Evolutionary conservation across 164 flowering plant genomes (phyloP).

Genomic region (Annona squamosa): DNA sequence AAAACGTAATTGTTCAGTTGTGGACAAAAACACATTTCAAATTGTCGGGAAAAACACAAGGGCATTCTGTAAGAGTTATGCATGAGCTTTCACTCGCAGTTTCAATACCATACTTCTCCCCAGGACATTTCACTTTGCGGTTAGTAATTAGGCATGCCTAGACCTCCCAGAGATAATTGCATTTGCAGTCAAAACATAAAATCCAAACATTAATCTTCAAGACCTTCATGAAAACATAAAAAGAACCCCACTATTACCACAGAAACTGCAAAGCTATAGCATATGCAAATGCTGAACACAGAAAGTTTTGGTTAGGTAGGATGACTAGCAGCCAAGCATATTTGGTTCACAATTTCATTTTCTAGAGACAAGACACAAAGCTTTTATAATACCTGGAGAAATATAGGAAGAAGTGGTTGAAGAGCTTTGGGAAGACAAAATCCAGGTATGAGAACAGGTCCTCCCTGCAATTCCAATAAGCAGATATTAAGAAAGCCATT

Average conservation of each 20-base stretch:
- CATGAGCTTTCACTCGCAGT: too few relatives aligned
- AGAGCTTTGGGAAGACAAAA: constrained; percentile 94
- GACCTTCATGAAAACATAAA: not conserved
- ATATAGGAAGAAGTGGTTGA: constrained; percentile 89
- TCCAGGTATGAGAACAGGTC: constrained; percentile 84
- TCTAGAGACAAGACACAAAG: not conserved
- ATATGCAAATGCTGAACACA: not conserved
- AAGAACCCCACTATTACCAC: not conserved
- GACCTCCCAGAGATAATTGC: too few relatives aligned
- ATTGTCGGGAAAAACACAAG: too few relatives aligned
- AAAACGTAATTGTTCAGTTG: too few relatives aligned
- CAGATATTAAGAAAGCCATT: not conserved
- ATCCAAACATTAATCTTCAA: not conserved
- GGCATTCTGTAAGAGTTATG: too few relatives aligned
- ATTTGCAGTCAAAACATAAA: too few relatives aligned
- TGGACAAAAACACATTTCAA: too few relatives aligned
- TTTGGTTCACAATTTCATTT: not conserved
- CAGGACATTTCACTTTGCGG: too few relatives aligned
- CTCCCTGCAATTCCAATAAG: constrained; percentile 55
- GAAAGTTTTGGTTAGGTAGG: not conserved
- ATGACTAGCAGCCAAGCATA: not conserved
- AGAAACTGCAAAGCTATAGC: not conserved
- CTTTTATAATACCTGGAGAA: constrained; percentile 65
- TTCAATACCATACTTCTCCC: too few relatives aligned
- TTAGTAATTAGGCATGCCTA: too few relatives aligned